Evolutionary conservation across 2,329 filamentous ascomycete species (phyloP), one percentile per base, ranked within the genome.

Genomic region (Didymella glomerata): DNA sequence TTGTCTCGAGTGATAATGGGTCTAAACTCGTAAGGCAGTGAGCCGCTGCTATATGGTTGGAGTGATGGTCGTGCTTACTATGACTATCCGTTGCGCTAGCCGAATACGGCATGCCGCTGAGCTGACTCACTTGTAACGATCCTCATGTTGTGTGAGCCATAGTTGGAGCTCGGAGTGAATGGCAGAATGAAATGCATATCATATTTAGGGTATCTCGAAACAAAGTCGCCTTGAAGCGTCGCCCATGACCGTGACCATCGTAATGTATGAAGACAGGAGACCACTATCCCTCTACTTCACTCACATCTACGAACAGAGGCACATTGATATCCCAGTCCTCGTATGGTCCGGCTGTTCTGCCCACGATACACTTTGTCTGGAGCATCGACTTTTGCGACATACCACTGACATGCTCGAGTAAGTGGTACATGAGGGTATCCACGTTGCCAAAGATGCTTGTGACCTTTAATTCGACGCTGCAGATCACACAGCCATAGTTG

Each of bases 301-400:
- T 60, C 11, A 64, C 57, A 49, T 59, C 54, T 27, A 45, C 48
- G 44, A 68, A 67, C 8, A 67, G 63, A 8, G 73, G 71, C 44
- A 78, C 57, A 63, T 78, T 77, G 6, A 79, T 63, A 65, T 79
- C 77, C 69, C 71, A 78, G 16, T 75, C 70, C 61, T 78, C 76
- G 4, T 67, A 63, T 30, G 14, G 22, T 2, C 63, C 68, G 7
- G 78, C 71, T 36, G 66, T 56, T n/a, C 77, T 64, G 0, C 77
- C 78, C 1, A 79, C 34, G 6, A 80, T 62, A 59, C 76, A 76
- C 41, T 65, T 73, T 5, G 69, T 74, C 68, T 72, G 73, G 46
- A 51, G 55, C 65, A 59, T 69, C 57, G 61, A 70, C 61, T 47
- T 67, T 64, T 71, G 75, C 34, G 48, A 65, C 68, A 68, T 69